These are phyloP conservation scores for Nannizzia gypsea DNA, from an alignment of 2,329 filamentous ascomycete species.

Conservation along the genomic window DNA sequence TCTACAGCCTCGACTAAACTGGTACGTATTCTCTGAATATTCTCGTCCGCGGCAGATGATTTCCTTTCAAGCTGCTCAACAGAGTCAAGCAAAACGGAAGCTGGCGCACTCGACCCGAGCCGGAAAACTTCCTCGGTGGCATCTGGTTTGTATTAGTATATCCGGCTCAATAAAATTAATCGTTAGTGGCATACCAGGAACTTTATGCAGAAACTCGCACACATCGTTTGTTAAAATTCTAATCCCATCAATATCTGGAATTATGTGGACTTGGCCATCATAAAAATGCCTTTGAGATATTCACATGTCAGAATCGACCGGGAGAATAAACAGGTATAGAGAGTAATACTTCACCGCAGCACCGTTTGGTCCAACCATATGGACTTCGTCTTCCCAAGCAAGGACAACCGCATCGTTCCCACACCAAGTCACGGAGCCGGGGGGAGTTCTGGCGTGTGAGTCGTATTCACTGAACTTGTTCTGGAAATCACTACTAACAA, in stretches of 20 bases:
- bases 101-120: slow-evolving; percentile 73
- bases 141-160: slow-evolving; percentile 31
- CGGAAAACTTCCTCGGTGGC: slow-evolving; percentile 83
- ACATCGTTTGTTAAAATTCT: slow-evolving; percentile 80
- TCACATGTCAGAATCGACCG: neutral
- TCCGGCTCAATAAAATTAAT: neutral
- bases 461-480: slow-evolving; percentile 85
- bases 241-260: slow-evolving; percentile 82
- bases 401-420: slow-evolving; percentile 87
- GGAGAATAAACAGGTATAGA: neutral
- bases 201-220: slow-evolving; percentile 96
- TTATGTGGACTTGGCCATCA: slow-evolving; percentile 76
- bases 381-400: slow-evolving; percentile 96
- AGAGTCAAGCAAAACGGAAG: slow-evolving; percentile 86
- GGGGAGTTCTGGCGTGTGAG: slow-evolving; percentile 70
- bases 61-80: slow-evolving; percentile 83
- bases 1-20: slow-evolving; percentile 88
- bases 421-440: slow-evolving; percentile 88
- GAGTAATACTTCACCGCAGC: slow-evolving; percentile 48
- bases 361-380: slow-evolving; percentile 77
- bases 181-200: slow-evolving; percentile 45
- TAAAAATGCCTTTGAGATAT: slow-evolving; percentile 59
- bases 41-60: slow-evolving; percentile 93
- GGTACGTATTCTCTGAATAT: slow-evolving; percentile 84
- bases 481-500: slow-evolving; percentile 92